phyloP scores from a whole-genome alignment of 1,284 basidiomycete species.

The Ceratobasidium sp. region DNA sequence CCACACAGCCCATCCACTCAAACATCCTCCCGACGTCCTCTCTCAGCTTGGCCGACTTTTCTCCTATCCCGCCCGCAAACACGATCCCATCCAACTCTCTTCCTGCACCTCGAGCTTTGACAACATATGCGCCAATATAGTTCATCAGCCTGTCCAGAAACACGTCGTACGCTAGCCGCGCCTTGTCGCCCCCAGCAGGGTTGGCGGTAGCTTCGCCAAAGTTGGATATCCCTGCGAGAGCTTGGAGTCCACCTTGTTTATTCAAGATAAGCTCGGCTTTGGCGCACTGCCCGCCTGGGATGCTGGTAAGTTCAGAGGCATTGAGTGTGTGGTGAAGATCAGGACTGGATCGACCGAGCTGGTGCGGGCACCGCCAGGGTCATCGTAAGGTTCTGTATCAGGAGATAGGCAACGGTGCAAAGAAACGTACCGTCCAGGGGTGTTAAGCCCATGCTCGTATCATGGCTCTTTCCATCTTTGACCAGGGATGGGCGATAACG shows the following conservation, averaged over 20 bases:
- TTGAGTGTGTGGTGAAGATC: constrained; percentile 83
- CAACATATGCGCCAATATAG: constrained; percentile 77
- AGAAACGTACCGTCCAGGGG: constrained; percentile 65
- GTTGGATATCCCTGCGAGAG: constrained; percentile 78
- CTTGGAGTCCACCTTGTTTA: constrained; percentile 68
- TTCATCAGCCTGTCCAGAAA: constrained; percentile 79
- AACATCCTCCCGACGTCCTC: constrained; percentile 66
- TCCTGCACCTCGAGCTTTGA: constrained; percentile 67
- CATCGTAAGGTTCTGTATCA: not conserved
- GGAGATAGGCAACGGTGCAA: not conserved
- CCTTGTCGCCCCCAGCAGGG: constrained; percentile 11
- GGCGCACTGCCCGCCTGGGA: not conserved
- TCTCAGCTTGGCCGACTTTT: constrained; percentile 71
- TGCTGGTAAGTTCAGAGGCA: constrained; percentile 76
- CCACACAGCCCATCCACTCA: constrained; percentile 68
- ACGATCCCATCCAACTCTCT: constrained; percentile 76
- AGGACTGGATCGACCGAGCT: constrained; percentile 85
- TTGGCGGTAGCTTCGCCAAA: constrained; percentile 71
- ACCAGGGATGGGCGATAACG: constrained; percentile 84
- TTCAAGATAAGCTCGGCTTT: constrained; percentile 29
- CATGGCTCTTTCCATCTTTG: too few species aligned
- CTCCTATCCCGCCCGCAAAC: constrained; percentile 88
- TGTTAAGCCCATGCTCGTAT: constrained; percentile 86
- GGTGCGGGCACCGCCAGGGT: constrained; percentile 84
- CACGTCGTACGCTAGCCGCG: constrained; percentile 70